A percentile compares a stretch with the other conserved stretches of the same genome.
phyloP scores from a whole-genome alignment of 768 basidiomycete genomes.

The Rhizopogon sp. region DNA sequence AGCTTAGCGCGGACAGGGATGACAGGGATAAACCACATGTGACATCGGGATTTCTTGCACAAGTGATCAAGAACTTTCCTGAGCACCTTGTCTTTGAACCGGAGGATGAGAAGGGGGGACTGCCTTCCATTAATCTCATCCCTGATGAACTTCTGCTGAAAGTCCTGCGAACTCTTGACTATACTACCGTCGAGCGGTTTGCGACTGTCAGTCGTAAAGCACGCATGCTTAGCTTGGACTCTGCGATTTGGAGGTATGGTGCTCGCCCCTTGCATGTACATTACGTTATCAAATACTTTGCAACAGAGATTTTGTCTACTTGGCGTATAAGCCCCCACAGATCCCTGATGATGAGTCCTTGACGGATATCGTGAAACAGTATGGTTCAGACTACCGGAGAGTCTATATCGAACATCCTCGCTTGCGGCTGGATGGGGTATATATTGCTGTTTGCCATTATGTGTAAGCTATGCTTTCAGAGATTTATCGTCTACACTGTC shows the following conservation, averaged over 20 bases:
- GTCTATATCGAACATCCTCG: conserved; percentile 83
- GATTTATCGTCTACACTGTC: conserved; percentile 1
- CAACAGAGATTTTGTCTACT: conserved; percentile 55
- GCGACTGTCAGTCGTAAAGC: conserved; percentile 70
- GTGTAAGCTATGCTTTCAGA: conserved; percentile 43
- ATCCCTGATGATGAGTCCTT: conserved; percentile 50
- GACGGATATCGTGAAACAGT: conserved; percentile 43
- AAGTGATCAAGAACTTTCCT: conserved; percentile 46
- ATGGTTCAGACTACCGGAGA: conserved; percentile 63
- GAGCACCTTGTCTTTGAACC: conserved; percentile 53
- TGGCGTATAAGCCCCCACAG: conserved; percentile 74
- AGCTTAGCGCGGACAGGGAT: conserved; percentile 64
- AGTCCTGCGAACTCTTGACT: conserved; percentile 64
- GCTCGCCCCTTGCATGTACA: background rate
- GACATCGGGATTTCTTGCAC: conserved; percentile 39
- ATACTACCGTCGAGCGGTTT: conserved; percentile 71
- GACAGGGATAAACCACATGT: conserved; percentile 18
- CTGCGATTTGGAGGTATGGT: conserved; percentile 69
- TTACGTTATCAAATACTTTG: conserved; percentile 2
- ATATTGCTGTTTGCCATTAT: conserved; percentile 90
- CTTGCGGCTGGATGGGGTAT: conserved; percentile 81
- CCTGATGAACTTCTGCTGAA: conserved; percentile 75
- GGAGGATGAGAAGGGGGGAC: conserved; percentile 56
- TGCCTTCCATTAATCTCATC: conserved; percentile 47
- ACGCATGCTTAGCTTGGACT: conserved; percentile 64